phyloP scores from a whole-genome alignment of 345 rosid genomes.

The Gossypium arboreum region DNA sequence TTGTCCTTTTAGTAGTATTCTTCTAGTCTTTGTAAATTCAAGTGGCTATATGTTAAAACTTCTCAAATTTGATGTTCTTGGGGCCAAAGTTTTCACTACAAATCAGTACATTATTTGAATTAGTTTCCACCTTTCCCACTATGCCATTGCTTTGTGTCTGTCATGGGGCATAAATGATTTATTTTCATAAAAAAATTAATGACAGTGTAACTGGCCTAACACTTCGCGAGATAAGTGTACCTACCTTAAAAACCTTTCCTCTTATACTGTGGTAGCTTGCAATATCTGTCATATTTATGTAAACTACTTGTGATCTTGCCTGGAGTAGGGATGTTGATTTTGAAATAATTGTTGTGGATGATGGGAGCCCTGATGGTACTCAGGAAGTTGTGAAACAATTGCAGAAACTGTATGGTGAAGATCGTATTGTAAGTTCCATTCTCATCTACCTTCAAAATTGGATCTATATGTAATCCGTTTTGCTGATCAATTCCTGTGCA shows the following conservation, averaged over 20 bases:
- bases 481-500: background rate
- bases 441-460: background rate
- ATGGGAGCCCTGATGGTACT: slow-evolving; percentile 97
- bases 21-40: background rate
- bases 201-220: background rate
- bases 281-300: background rate
- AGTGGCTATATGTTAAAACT: background rate
- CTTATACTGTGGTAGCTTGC: too few species aligned
- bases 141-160: background rate
- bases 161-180: background rate
- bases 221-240: background rate
- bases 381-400: slow-evolving; percentile 82
- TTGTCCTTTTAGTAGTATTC: background rate
- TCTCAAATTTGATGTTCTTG: background rate
- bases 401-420: slow-evolving; percentile 78
- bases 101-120: background rate
- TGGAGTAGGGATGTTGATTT: slow-evolving; percentile 65
- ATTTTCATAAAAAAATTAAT: background rate
- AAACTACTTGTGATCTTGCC: background rate
- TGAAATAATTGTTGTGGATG: slow-evolving; percentile 90
- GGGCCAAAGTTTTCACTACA: background rate
- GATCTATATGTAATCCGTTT: background rate
- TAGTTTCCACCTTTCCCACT: background rate
- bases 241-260: background rate
- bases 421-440: slow-evolving; percentile 58